phyloP scores from a whole-genome alignment of 306 rosid species.

The Canavalia gladiata region DNA sequence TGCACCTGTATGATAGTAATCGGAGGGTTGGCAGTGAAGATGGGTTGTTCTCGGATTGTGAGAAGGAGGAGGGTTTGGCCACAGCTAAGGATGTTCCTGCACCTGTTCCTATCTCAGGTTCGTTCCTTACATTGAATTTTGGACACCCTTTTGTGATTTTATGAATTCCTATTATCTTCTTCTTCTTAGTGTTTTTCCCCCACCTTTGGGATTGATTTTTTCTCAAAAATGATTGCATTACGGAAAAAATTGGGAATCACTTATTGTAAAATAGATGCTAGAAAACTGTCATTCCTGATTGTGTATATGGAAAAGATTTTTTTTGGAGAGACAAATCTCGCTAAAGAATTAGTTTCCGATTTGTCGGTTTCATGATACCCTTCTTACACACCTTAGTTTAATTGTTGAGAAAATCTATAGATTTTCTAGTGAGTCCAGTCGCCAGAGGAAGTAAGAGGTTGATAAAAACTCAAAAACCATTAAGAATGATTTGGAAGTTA shows the following conservation, averaged over 20 bases:
- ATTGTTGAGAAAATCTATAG: background rate
- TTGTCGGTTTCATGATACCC: too few relatives aligned
- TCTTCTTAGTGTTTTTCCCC: background rate
- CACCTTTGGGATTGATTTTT: background rate
- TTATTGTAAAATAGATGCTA: background rate
- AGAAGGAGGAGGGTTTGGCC: slow-evolving; percentile 71
- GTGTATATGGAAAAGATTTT: background rate
- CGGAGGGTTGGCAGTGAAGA: slow-evolving; percentile 71
- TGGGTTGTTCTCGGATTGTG: slow-evolving; percentile 80
- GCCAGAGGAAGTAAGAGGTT: background rate
- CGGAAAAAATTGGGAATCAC: background rate
- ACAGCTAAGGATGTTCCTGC: slow-evolving; percentile 44
- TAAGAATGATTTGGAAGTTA: background rate
- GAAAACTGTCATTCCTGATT: background rate
- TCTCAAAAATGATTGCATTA: background rate
- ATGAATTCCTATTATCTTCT: background rate
- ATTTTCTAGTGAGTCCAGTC: background rate
- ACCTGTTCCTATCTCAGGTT: slow-evolving; percentile 81
- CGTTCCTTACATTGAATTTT: background rate
- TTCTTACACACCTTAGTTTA: too few relatives aligned
- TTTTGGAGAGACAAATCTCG: too few relatives aligned
- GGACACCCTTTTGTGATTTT: background rate
- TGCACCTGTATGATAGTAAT: slow-evolving; percentile 65
- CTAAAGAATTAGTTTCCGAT: too few relatives aligned
- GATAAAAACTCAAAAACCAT: background rate